Percentiles rank a stretch among this genome's conserved stretches.
Conservation (phyloP, 2,329 filamentous ascomycete species). For the Didymellaceae sp. region DNA sequence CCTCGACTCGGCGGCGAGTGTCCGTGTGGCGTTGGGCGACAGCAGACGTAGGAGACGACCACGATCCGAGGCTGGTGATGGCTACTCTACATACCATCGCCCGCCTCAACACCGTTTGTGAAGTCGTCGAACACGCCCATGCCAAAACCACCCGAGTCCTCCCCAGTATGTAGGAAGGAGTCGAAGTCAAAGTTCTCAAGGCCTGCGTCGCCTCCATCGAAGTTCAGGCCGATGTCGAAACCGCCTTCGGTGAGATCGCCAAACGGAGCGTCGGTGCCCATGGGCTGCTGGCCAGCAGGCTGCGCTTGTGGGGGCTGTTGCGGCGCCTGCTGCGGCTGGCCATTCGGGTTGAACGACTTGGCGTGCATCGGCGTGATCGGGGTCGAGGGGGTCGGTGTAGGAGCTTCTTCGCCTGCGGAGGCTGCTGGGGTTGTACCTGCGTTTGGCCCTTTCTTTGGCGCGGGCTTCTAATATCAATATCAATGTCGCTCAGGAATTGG, state of each 20-base stretch:
- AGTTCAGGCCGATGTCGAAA: slow-evolving; percentile 50
- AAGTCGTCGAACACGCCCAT: slow-evolving; percentile 46
- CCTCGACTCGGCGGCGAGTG: background rate
- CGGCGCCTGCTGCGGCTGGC: slow-evolving; percentile 28
- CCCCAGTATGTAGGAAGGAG: slow-evolving; percentile 66
- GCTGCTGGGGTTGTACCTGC: slow-evolving; percentile 52
- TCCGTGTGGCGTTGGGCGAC: too few species aligned
- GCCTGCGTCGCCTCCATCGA: slow-evolving; percentile 66
- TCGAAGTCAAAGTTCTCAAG: slow-evolving; percentile 72
- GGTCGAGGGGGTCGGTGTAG: slow-evolving; percentile 57
- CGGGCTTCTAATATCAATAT: slow-evolving; percentile 50
- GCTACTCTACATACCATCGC: slow-evolving; percentile 23
- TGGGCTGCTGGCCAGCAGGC: slow-evolving; percentile 43
- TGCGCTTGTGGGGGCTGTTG: slow-evolving; percentile 41
- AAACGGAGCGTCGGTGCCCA: slow-evolving; percentile 49
- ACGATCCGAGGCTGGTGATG: background rate
- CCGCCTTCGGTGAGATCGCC: slow-evolving; percentile 50
- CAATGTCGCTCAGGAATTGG: slow-evolving; percentile 36
- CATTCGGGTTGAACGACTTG: slow-evolving; percentile 50
- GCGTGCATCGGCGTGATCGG: slow-evolving; percentile 56
- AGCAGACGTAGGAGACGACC: too few species aligned
- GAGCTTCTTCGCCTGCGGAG: slow-evolving; percentile 53
- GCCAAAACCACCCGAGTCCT: slow-evolving; percentile 52
- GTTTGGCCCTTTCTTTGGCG: slow-evolving; percentile 49
- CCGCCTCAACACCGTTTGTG: slow-evolving; percentile 41